Percentiles rank a stretch among this genome's conserved stretches.
Conservation (phyloP, 1,284 basidiomycete genomes). For the Pseudomicrostroma phylloplanum region DNA sequence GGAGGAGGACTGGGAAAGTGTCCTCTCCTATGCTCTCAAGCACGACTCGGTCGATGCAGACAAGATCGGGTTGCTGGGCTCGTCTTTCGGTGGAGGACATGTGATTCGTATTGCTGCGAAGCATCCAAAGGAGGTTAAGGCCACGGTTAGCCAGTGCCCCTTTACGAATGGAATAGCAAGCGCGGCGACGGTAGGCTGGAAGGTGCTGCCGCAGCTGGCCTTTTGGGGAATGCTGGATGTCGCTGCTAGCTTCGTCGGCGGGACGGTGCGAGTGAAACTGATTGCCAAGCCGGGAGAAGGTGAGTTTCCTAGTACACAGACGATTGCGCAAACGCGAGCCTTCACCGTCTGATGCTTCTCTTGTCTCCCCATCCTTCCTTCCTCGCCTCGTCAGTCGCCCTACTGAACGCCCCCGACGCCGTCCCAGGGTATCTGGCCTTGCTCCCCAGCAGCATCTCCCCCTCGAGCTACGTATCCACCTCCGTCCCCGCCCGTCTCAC, state of each 20-base stretch:
- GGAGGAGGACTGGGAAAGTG: conserved; percentile 31
- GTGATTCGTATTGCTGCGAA: conserved; percentile 29
- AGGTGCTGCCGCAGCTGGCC: neutral
- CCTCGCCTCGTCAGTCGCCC: conserved; percentile 18
- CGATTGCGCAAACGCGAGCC: neutral
- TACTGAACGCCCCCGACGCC: conserved; percentile 34
- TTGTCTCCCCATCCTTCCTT: neutral
- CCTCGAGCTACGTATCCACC: neutral
- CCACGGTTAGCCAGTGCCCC: conserved; percentile 37
- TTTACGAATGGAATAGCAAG: conserved; percentile 34
- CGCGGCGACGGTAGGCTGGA: conserved; percentile 14
- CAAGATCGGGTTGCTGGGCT: conserved; percentile 34
- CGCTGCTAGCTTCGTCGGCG: neutral
- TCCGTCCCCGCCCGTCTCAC: conserved; percentile 27
- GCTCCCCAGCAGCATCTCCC: conserved; percentile 11
- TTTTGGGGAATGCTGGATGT: neutral
- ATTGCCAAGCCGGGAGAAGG: conserved; percentile 27
- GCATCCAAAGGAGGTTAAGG: conserved; percentile 24
- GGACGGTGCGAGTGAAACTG: neutral
- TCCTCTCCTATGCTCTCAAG: conserved; percentile 19
- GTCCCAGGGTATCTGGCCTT: conserved; percentile 14
- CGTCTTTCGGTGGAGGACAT: conserved; percentile 40
- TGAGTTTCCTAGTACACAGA: conserved; percentile 13
- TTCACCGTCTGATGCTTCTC: neutral
- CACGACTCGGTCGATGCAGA: conserved; percentile 20